Evolutionary conservation across 129 eudicot genomes (phyloP).

Genomic region (Flaveria bidentis): DNA sequence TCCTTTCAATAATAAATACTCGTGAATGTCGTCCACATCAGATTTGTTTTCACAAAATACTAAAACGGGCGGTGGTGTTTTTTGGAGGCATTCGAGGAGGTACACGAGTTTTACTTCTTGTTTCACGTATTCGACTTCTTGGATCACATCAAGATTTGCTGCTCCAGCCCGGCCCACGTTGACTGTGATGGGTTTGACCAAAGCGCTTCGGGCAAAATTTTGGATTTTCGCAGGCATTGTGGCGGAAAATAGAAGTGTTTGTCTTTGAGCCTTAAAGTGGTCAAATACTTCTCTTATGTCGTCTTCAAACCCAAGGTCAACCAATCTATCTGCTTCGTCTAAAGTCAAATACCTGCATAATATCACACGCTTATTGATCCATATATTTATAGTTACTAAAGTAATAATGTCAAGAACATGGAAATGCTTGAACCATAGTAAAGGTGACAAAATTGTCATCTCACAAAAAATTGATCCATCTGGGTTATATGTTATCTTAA

Average conservation of each 20-base stretch:
- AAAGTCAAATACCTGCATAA: slow-evolving; percentile 65
- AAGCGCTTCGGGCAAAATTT: slow-evolving; percentile 65
- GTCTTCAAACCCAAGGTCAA: slow-evolving; percentile 84
- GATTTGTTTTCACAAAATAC: slow-evolving; percentile 82
- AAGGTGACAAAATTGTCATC: not conserved
- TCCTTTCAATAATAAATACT: slow-evolving; percentile 71
- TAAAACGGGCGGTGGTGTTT: slow-evolving; percentile 79
- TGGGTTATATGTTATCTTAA: not conserved
- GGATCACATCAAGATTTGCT: slow-evolving; percentile 85
- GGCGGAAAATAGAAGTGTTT: slow-evolving; percentile 80
- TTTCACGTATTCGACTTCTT: slow-evolving; percentile 87
- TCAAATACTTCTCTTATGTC: slow-evolving; percentile 84
- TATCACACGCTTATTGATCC: not conserved
- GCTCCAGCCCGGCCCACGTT: slow-evolving; percentile 96
- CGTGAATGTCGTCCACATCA: slow-evolving; percentile 82
- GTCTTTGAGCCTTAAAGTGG: slow-evolving; percentile 78
- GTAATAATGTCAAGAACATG: slow-evolving; percentile 15
- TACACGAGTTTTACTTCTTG: slow-evolving; percentile 78
- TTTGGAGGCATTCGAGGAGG: slow-evolving; percentile 81
- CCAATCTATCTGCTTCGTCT: slow-evolving; percentile 88
- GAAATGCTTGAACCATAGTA: slow-evolving; percentile 10
- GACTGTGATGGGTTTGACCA: slow-evolving; percentile 76
- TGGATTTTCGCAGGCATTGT: slow-evolving; percentile 89
- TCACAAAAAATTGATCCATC: not conserved
- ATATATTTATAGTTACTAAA: not conserved